Base-by-base conservation (phyloP, 2,329 filamentous ascomycete species). In the Fusarium sp. region DNA sequence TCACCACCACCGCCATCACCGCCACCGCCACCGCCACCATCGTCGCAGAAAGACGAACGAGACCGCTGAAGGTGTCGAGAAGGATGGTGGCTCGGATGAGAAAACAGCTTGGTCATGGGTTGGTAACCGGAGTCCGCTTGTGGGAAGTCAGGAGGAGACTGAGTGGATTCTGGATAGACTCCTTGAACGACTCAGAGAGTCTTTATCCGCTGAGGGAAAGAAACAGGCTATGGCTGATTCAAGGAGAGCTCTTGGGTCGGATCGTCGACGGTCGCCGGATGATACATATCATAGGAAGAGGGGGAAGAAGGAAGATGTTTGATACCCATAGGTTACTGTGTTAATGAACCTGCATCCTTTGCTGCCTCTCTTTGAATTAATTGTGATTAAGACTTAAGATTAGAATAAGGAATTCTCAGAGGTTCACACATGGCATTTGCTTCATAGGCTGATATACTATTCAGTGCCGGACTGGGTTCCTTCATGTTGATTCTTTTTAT, bases 131-230 rank as follows among this genome's bases (percentile, higher is more conserved):
- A 92, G 89, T 71, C 92, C 92, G 6, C 83, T 94, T 15, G 91
- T 93, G 88, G 88, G 90, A 6, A 85, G 86, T 50, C 87, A 89
- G 75, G 87, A 88, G 60, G 92, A 94, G 81, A 86, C 89, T 17
- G 88, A 93, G 77, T 94, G 92, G 92, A 88, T 94, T 38, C 78
- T 94, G 42, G 89, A 93, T 65, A 85, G 88, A 65, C 78, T 94
- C 55, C 86, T 87, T 66, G 83, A 84, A 55, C 86, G 82, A 64
- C 81, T 95, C 40, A 75, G 77, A 23, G 78, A 81, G 67, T 79
- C 75, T 9, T 61, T 81, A 14, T 69, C 75, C 7, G 33, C 46
- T 8, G 75, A 75, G 42, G 71, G 71, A 6, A 71, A 55, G 42
- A 63, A 61, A 7, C 60, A 76, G 41, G 17, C 62, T 14, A 69